phyloP scores from a whole-genome alignment of 441 rosid genomes.

The Euphorbia corollata region DNA sequence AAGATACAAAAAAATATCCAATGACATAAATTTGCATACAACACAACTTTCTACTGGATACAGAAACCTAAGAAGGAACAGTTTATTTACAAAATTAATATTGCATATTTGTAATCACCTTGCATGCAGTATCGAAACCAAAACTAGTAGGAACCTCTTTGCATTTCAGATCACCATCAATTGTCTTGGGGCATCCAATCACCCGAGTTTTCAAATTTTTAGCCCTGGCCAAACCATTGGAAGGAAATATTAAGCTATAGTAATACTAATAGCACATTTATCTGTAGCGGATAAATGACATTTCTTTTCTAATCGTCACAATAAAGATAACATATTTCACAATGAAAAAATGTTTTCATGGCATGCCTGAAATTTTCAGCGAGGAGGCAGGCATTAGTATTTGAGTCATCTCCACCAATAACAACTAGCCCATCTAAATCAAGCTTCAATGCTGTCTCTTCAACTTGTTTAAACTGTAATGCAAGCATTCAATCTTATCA shows the following conservation, averaged over 20 bases:
- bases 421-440: conserved; percentile 91
- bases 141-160: conserved; percentile 96
- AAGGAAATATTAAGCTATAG: conserved; percentile 4
- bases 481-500: conserved; percentile 12
- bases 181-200: conserved; percentile 98
- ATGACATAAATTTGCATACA: neutral
- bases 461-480: conserved; percentile 91
- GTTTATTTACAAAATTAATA: neutral
- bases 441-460: conserved; percentile 78
- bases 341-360: neutral
- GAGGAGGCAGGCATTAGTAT: conserved; percentile 97
- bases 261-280: neutral
- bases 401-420: conserved; percentile 99
- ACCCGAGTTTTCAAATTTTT: conserved; percentile 81
- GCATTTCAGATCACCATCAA: conserved; percentile 97
- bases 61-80: neutral
- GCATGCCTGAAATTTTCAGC: conserved; percentile 88
- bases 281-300: neutral
- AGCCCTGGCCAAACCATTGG: conserved; percentile 35
- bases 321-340: neutral
- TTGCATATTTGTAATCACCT: conserved; percentile 37
- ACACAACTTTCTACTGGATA: neutral
- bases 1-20: neutral
- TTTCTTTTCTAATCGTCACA: neutral
- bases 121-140: conserved; percentile 99